phyloP scores from a whole-genome alignment of 176 grass and related monocot species.

The Oryza meridionalis region DNA sequence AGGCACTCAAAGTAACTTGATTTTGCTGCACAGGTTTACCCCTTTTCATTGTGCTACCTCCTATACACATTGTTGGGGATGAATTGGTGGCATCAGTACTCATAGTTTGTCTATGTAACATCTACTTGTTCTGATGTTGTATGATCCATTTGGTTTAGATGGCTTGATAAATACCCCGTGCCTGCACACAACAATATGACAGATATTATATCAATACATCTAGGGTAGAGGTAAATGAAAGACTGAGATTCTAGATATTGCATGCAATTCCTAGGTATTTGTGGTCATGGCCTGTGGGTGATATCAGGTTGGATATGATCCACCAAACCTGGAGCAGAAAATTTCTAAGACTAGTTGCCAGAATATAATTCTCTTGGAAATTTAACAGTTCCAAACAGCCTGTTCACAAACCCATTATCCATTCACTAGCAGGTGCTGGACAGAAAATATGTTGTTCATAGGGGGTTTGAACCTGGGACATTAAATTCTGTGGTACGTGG shows the following conservation, averaged over 20 bases:
- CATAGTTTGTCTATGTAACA: neutral
- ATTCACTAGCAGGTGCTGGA: neutral
- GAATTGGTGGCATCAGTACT: conserved; percentile 2
- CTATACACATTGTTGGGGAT: neutral
- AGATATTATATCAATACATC: neutral
- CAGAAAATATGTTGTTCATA: neutral
- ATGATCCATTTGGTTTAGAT: conserved; percentile 25
- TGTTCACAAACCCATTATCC: neutral
- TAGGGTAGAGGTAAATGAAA: neutral
- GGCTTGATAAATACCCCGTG: neutral
- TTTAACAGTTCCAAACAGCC: neutral
- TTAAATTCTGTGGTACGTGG: neutral
- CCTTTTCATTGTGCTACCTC: conserved; percentile 3
- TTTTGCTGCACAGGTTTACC: conserved; percentile 7
- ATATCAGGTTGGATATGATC: neutral
- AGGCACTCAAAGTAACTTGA: neutral
- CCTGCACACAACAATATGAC: neutral
- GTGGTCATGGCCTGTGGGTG: neutral
- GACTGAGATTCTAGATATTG: neutral
- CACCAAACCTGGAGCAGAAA: neutral
- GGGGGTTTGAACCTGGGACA: neutral
- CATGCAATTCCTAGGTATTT: neutral
- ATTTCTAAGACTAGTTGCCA: neutral
- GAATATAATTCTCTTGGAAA: neutral
- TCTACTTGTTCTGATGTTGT: neutral